These are phyloP conservation scores for Pseudopithomyces maydicus DNA, from an alignment of 2,329 filamentous ascomycete genomes.

Conservation along the genomic window DNA sequence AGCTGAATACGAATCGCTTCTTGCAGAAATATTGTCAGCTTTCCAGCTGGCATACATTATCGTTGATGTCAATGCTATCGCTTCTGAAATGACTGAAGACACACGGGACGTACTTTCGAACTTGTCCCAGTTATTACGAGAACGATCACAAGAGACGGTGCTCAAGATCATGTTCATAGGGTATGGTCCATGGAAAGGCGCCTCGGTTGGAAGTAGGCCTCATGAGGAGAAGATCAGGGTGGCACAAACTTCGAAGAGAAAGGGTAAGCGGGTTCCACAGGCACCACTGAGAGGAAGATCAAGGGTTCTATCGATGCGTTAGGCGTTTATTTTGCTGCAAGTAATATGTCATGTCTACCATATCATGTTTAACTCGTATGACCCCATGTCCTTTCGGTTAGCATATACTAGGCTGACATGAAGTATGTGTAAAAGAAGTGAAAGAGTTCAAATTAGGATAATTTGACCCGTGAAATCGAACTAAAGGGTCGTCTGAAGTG, in stretches of 20 bases:
- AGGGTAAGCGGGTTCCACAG: background rate
- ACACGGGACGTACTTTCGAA: background rate
- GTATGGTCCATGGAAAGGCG: background rate
- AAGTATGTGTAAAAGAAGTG: too few species aligned
- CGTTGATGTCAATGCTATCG: background rate
- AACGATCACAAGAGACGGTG: background rate
- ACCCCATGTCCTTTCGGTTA: too few species aligned
- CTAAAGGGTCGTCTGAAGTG: too few species aligned
- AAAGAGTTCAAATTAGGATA: too few species aligned
- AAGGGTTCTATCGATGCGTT: background rate
- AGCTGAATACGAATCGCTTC: constrained; percentile 11
- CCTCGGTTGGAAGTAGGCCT: background rate
- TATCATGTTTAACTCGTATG: too few species aligned
- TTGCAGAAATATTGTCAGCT: constrained; percentile 2
- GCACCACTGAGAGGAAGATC: background rate
- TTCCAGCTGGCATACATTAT: background rate
- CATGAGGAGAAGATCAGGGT: background rate
- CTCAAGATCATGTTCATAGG: constrained; percentile 1
- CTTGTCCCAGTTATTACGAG: background rate
- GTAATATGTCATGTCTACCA: background rate
- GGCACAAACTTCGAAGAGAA: background rate
- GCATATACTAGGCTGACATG: too few species aligned
- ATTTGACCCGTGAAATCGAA: too few species aligned
- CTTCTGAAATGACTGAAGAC: background rate
- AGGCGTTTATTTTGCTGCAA: background rate